These are phyloP conservation scores for Priceomyces medius DNA, from an alignment of 805 yeast species.

Conservation along the genomic window DNA sequence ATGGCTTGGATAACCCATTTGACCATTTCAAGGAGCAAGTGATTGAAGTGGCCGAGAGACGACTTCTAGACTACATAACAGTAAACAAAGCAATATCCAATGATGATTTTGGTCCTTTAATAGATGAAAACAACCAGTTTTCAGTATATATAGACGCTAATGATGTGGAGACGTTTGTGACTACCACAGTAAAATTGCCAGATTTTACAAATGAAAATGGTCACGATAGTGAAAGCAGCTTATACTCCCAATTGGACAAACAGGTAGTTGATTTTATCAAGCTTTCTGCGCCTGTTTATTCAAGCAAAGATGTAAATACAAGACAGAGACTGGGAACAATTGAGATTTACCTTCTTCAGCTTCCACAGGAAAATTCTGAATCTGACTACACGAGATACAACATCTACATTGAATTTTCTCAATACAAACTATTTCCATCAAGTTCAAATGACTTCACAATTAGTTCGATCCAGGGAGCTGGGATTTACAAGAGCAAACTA, in stretches of 20 bases:
- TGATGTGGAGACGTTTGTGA: conserved; percentile 26
- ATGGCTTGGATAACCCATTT: conserved; percentile 38
- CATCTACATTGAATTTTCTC: neutral
- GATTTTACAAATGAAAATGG: conserved; percentile 9
- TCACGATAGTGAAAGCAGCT: conserved; percentile 4
- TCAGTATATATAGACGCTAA: conserved; percentile 20
- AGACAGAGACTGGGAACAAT: conserved; percentile 31
- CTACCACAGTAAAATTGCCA: conserved; percentile 13
- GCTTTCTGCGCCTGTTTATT: conserved; percentile 32
- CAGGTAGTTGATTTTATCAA: conserved; percentile 26
- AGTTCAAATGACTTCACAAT: conserved; percentile 3
- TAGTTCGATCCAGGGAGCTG: conserved; percentile 5
- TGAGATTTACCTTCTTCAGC: conserved; percentile 29
- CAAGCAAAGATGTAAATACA: conserved; percentile 16
- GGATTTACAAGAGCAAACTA: conserved; percentile 8
- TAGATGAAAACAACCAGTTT: conserved; percentile 35
- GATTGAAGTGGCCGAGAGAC: conserved; percentile 21
- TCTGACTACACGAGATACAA: neutral
- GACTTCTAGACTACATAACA: conserved; percentile 28
- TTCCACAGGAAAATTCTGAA: conserved; percentile 7
- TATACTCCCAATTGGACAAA: neutral
- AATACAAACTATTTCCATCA: conserved; percentile 1
- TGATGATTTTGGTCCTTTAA: conserved; percentile 13
- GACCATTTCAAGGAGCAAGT: conserved; percentile 34
- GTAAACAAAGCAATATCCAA: conserved; percentile 8